Conservation (phyloP, 2,329 filamentous ascomycete species). For the Periconia sp. region DNA sequence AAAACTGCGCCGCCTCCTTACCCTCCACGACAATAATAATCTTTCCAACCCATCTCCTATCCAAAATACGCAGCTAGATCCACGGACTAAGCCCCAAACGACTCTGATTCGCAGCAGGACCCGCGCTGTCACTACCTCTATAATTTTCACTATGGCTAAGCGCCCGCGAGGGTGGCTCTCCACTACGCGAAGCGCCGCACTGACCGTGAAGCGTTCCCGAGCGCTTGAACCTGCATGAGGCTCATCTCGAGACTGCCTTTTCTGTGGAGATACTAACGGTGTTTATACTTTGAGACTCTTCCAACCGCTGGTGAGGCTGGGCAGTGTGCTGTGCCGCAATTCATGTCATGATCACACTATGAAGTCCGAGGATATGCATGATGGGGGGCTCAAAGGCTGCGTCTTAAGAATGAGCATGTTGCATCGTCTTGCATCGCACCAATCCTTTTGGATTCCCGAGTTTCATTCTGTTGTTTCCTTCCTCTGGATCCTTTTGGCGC, state of each 20-base stretch:
- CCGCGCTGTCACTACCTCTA: neutral
- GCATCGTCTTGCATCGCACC: neutral
- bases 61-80: neutral
- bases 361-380: neutral
- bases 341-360: neutral
- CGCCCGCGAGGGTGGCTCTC: constrained; percentile 1
- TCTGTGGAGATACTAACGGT: neutral
- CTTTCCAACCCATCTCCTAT: neutral
- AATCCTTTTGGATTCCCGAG: neutral
- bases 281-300: neutral
- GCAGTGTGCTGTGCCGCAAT: constrained; percentile 8
- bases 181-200: constrained; percentile 1
- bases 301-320: constrained; percentile 7
- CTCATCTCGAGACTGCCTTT: neutral
- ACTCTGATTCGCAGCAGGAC: neutral
- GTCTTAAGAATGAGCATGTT: neutral
- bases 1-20: no score
- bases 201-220: constrained; percentile 1
- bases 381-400: neutral
- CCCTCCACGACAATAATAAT: neutral
- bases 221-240: constrained; percentile 6
- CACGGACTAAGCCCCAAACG: neutral
- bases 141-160: neutral
- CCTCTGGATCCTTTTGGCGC: no score
- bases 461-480: neutral